A percentile compares a stretch with the other conserved stretches of the same genome.
These are phyloP conservation scores for Triadica sebifera DNA, from an alignment of 345 rosid genomes.

Conservation along the genomic window DNA sequence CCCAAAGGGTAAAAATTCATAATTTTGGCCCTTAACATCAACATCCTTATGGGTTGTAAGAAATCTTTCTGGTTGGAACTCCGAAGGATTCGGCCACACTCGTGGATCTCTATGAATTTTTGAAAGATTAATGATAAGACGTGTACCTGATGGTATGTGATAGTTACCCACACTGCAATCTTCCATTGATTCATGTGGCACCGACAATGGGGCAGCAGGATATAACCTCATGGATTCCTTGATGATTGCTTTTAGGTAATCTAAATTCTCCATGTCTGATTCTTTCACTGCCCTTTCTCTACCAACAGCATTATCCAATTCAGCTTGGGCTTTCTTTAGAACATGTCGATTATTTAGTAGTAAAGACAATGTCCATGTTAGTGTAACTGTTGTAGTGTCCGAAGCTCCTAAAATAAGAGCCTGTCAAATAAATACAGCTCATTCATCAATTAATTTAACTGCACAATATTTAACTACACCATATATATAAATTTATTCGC, in stretches of 20 bases:
- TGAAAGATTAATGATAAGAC: neutral
- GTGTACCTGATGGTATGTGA: slow-evolving; percentile 16
- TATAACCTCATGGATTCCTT: slow-evolving; percentile 30
- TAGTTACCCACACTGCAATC: slow-evolving; percentile 14
- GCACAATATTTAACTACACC: too few species aligned
- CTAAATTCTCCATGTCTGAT: slow-evolving; percentile 23
- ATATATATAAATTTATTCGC: too few species aligned
- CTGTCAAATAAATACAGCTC: neutral
- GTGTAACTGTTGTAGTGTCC: slow-evolving; percentile 18
- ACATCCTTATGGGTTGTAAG: slow-evolving; percentile 6
- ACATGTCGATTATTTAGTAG: slow-evolving; percentile 16
- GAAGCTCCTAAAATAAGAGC: slow-evolving; percentile 17
- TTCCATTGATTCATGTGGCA: slow-evolving; percentile 5
- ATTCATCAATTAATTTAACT: too few species aligned
- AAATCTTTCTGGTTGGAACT: slow-evolving; percentile 21
- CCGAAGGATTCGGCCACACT: neutral
- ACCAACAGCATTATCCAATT: slow-evolving; percentile 22
- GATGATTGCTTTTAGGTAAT: slow-evolving; percentile 26
- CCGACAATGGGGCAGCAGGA: neutral
- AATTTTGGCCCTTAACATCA: slow-evolving; percentile 14
- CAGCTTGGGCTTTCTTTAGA: slow-evolving; percentile 21
- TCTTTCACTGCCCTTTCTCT: slow-evolving; percentile 23
- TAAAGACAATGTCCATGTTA: slow-evolving; percentile 29
- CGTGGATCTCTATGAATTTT: slow-evolving; percentile 19
- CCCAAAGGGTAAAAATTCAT: slow-evolving; percentile 14